Evolutionary conservation across 2,329 filamentous ascomycete species (phyloP).

Genomic region (Drechslerella coelobrocha): DNA sequence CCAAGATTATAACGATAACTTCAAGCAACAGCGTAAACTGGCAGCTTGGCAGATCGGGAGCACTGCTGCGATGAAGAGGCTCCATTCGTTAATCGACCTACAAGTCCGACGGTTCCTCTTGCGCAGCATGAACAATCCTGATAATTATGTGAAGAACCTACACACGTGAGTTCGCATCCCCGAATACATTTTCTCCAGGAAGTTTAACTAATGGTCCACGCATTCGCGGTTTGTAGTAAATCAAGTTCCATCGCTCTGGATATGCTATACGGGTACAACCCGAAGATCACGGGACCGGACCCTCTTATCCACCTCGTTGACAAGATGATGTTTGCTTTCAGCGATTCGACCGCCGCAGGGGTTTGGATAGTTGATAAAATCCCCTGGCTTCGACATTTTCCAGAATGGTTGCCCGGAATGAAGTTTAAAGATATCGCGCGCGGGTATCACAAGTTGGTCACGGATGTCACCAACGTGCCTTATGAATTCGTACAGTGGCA

Average conservation of each 20-base stretch:
- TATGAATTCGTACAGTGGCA: constrained; percentile 22
- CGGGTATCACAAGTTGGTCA: constrained; percentile 55
- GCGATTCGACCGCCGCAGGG: constrained; percentile 59
- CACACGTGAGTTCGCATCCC: constrained; percentile 57
- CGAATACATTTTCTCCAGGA: constrained; percentile 19
- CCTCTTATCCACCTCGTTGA: constrained; percentile 60
- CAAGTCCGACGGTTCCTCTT: constrained; percentile 61
- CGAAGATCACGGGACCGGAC: constrained; percentile 58
- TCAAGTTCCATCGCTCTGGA: constrained; percentile 60
- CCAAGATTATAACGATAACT: constrained; percentile 58
- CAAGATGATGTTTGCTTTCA: constrained; percentile 59
- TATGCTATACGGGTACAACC: constrained; percentile 62
- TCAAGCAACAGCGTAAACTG: constrained; percentile 61
- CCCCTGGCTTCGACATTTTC: constrained; percentile 59
- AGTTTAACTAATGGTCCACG: constrained; percentile 1
- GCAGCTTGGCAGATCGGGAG: constrained; percentile 62
- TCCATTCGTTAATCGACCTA: constrained; percentile 60
- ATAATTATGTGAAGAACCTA: constrained; percentile 59
- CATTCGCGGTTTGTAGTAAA: constrained; percentile 54
- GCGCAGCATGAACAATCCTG: constrained; percentile 59
- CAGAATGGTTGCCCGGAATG: constrained; percentile 61
- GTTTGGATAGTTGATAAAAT: constrained; percentile 62
- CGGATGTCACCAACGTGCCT: constrained; percentile 27
- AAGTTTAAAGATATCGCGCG: constrained; percentile 60
- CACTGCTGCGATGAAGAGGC: constrained; percentile 58